phyloP scores from a whole-genome alignment of 1,284 basidiomycete genomes.

The Cryptococcus floricola region DNA sequence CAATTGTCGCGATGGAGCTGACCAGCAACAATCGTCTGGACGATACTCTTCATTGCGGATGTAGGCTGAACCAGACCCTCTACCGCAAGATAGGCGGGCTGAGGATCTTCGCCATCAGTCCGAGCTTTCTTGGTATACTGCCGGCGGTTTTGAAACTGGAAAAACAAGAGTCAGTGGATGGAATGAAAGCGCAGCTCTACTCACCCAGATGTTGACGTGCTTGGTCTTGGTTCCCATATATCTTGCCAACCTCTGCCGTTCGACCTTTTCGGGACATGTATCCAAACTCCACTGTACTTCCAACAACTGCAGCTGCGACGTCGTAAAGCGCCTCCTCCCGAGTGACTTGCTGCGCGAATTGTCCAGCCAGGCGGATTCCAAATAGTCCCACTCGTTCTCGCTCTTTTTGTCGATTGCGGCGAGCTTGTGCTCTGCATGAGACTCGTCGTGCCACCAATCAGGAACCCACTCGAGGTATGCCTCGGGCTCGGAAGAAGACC shows the following conservation, averaged over 20 bases:
- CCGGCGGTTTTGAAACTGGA: constrained; percentile 23
- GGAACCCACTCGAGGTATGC: neutral
- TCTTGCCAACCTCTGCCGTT: constrained; percentile 20
- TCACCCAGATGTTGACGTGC: constrained; percentile 23
- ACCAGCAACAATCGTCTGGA: neutral
- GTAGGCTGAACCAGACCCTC: neutral
- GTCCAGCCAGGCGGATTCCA: neutral
- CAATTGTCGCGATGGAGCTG: neutral
- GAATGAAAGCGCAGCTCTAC: neutral
- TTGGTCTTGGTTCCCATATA: constrained; percentile 25
- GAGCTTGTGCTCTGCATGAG: neutral
- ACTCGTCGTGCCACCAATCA: neutral
- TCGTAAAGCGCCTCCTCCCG: neutral
- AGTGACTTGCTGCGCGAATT: neutral
- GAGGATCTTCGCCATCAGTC: neutral
- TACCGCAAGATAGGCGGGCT: neutral
- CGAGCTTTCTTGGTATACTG: constrained; percentile 15
- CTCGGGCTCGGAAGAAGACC: neutral
- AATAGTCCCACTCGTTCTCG: neutral
- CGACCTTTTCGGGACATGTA: constrained; percentile 16
- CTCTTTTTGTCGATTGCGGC: neutral
- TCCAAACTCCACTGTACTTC: constrained; percentile 21
- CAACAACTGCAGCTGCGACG: constrained; percentile 2
- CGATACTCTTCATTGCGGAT: neutral
- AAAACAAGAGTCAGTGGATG: neutral